Evolutionary conservation across 78 protist genomes (phyloP).

Genomic region (Dictyostelium firmibasis): DNA sequence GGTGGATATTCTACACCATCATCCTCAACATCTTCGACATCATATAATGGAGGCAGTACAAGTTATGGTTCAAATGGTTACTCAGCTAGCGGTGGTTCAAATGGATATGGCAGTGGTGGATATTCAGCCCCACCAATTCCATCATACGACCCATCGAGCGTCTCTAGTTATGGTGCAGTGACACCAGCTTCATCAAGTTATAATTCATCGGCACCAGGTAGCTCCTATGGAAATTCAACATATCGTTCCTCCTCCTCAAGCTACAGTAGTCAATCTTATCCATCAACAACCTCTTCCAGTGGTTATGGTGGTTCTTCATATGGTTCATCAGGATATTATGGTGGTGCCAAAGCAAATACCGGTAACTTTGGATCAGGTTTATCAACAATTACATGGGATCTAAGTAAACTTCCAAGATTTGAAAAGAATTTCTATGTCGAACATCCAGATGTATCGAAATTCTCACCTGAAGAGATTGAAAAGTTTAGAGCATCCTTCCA

Average conservation of each 20-base stretch:
- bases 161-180: not conserved
- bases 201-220: not conserved
- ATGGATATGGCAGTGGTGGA: not conserved
- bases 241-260: not conserved
- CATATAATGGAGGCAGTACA: not conserved
- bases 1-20: not conserved
- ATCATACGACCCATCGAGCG: not conserved
- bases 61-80: not conserved
- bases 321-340: not conserved
- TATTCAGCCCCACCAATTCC: not conserved
- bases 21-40: not conserved
- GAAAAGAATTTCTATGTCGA: constrained; percentile 83
- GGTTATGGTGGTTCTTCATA: not conserved
- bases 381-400: constrained; percentile 10
- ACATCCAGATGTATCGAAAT: constrained; percentile 2
- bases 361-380: constrained; percentile 17
- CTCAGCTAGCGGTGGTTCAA: not conserved
- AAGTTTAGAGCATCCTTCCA: constrained; percentile 6
- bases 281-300: not conserved
- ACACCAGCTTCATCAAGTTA: not conserved
- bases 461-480: constrained; percentile 28
- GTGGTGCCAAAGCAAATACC: not conserved
- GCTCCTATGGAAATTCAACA: not conserved
- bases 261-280: not conserved
- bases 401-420: constrained; percentile 30